Evolutionary conservation across 805 yeast species (phyloP), one percentile per base, ranked within the genome.

Genomic region (Kluyveromyces lactis): DNA sequence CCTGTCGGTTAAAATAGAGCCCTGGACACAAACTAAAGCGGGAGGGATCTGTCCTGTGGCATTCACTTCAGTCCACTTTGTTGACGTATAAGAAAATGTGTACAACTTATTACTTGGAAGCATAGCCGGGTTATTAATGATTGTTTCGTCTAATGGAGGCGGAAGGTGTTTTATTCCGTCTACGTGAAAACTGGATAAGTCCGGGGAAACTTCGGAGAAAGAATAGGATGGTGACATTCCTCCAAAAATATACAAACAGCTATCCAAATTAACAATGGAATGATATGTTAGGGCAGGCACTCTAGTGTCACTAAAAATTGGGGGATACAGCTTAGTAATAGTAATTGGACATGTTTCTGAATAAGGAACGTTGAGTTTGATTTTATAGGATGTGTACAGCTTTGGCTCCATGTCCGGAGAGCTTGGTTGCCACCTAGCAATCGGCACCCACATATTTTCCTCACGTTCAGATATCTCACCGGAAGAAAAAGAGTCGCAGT

Each of bases 1-100:
- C 27, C 75, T 59, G n/a, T 68, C 64, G 4, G 83, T 72, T 4
- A 82, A 60, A 40, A 60, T 66, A 7, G 75, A 64, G 13, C 73
- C 67, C 4, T 67, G 50, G 54, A 76, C 61, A 40, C 75, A 69
- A 32, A 73, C 51, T 15, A 80, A 50, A 2, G 79, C 70, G 3
- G 73, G 71, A 0, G 87, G 86, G 4, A 66, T 50, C 32, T 67
- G 69, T 2, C 72, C 73, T 2, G 47, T 36, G 4, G 58, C 18
- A 42, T 50, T 35, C 51, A 67, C 60, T 56, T 52, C 54, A 4
- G 49, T 46, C 5, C 70, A 39, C 7, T 68, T 54, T 36, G 60
- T 60, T 1, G 80, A 68, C 4, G 64, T 64, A 0, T 67, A 42
- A 2, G 69, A 63, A 33, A 67, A 52, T 4, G 58, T 56, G 43